Percentiles rank a stretch among this genome's conserved stretches.
Evolutionary conservation across 2,329 filamentous ascomycete species (phyloP).

Genomic region (Drechslerella coelobrocha): DNA sequence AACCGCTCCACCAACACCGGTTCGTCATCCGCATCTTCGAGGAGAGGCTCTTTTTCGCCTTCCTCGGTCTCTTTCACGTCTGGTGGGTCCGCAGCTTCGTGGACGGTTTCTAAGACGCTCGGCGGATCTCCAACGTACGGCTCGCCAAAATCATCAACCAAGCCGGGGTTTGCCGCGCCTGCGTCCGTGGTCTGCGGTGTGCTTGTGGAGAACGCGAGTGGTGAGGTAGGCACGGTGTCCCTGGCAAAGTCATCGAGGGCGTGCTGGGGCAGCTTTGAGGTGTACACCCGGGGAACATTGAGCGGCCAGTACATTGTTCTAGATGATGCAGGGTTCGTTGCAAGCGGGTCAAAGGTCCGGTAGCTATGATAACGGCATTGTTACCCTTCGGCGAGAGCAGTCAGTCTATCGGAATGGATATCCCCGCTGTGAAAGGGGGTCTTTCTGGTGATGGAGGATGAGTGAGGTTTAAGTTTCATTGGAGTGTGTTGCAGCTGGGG

Average conservation of each 20-base stretch:
- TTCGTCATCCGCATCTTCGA: constrained; percentile 53
- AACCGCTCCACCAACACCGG: constrained; percentile 43
- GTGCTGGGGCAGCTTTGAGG: constrained; percentile 72
- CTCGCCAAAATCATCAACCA: constrained; percentile 57
- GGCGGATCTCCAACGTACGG: constrained; percentile 46
- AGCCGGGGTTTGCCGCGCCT: constrained; percentile 54
- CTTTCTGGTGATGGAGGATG: neutral
- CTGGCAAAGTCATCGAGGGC: constrained; percentile 63
- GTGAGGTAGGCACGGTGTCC: constrained; percentile 68
- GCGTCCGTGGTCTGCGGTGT: constrained; percentile 49
- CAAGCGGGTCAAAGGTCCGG: too few species aligned
- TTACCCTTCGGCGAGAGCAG: constrained; percentile 2
- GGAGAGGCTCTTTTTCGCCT: constrained; percentile 14
- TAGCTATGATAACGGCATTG: constrained; percentile 32
- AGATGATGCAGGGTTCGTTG: too few species aligned
- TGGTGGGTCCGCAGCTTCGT: constrained; percentile 22
- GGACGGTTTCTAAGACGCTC: constrained; percentile 10
- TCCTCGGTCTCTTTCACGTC: constrained; percentile 9
- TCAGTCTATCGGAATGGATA: too few species aligned
- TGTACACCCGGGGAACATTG: constrained; percentile 82
- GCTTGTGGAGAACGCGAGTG: constrained; percentile 54
- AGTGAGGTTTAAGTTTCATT: neutral
- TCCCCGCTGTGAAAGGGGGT: neutral
- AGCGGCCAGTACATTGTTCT: constrained; percentile 86
- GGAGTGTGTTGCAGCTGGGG: neutral